Evolutionary conservation across 805 yeast species (phyloP), one percentile per base, ranked within the genome.

Genomic region (Osmozyma mogii): DNA sequence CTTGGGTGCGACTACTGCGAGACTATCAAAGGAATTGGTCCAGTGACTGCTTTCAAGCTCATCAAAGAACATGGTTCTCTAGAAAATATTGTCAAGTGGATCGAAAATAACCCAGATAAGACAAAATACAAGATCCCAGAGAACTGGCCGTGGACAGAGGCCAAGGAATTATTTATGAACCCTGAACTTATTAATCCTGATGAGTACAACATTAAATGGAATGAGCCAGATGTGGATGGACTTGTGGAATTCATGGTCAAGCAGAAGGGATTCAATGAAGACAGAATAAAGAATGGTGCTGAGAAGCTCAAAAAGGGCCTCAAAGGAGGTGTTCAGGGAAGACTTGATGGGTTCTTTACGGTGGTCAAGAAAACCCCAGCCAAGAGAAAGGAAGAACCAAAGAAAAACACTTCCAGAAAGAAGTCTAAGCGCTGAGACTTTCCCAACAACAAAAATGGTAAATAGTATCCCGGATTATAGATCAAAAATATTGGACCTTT

Each of bases 1-100:
- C 61, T 92, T 27, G 99, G 99, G 1, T 92, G 98, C 57, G 99
- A 92, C 61, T 92, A 92, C 56, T 85, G 96, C 59, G 96, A 89
- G 41, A 83, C 96, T 4, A 88, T 92, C 35, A 75, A 75, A 45
- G 98, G 98, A 15, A 79, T 92, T 37, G 99, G 99, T 6, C 97
- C 97, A 1, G 92, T 83, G 2, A 89, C 96, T 1, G 98, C 96
- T 0, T 65, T 72, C 39, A 89, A 92, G 49, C 66, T 92, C 37
- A 84, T 92, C 38, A 80, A 78, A 49, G 95, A 89, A 48, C 87
- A 84, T 52, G 78, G 81, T 1, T 67, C 81, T 0, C 65, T 92
- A 27, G 97, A 89, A 37, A 78, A 78, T 22, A 76, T 92, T 24
- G 72, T 89, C 23, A 76, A 75, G 43, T 63, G 57, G 35, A 72